Percentiles rank a stretch among this genome's conserved stretches.
Evolutionary conservation across 2,329 filamentous ascomycete genomes (phyloP).

Genomic region (Colletotrichum sp.): DNA sequence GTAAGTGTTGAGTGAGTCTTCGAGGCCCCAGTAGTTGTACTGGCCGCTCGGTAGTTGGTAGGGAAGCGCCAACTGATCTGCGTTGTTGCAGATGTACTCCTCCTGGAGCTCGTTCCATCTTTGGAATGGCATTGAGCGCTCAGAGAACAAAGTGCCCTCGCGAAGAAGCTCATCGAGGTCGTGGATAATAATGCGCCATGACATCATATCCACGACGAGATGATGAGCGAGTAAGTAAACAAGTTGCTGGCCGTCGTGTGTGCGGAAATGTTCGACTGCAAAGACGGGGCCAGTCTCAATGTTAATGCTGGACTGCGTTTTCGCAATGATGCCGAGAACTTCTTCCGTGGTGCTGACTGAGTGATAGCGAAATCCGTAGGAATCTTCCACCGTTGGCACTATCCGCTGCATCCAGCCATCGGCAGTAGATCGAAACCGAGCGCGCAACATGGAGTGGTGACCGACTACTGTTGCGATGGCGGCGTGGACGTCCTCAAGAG

Average conservation of each 20-base stretch:
- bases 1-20: constrained; percentile 48
- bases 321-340: constrained; percentile 42
- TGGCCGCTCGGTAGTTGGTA: constrained; percentile 45
- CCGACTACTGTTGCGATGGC: constrained; percentile 53
- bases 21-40: constrained; percentile 53
- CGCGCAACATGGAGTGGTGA: constrained; percentile 57
- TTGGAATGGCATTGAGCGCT: constrained; percentile 51
- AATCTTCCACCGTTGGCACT: constrained; percentile 40
- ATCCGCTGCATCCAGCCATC: constrained; percentile 53
- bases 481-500: constrained; percentile 49
- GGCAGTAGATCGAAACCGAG: constrained; percentile 43
- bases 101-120: constrained; percentile 55
- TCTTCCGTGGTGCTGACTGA: constrained; percentile 44
- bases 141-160: constrained; percentile 47
- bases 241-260: constrained; percentile 48
- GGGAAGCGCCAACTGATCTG: constrained; percentile 34
- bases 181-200: constrained; percentile 54
- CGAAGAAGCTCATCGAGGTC: constrained; percentile 56
- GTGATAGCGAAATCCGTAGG: constrained; percentile 51
- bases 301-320: constrained; percentile 49
- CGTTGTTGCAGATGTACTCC: constrained; percentile 35
- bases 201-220: constrained; percentile 54
- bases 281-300: constrained; percentile 57
- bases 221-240: constrained; percentile 58
- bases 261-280: constrained; percentile 52